A percentile compares a stretch with the other conserved stretches of the same genome.
These are phyloP conservation scores for Cryptococcus hybrid DNA, from an alignment of 1,284 basidiomycete genomes.

Conservation along the genomic window DNA sequence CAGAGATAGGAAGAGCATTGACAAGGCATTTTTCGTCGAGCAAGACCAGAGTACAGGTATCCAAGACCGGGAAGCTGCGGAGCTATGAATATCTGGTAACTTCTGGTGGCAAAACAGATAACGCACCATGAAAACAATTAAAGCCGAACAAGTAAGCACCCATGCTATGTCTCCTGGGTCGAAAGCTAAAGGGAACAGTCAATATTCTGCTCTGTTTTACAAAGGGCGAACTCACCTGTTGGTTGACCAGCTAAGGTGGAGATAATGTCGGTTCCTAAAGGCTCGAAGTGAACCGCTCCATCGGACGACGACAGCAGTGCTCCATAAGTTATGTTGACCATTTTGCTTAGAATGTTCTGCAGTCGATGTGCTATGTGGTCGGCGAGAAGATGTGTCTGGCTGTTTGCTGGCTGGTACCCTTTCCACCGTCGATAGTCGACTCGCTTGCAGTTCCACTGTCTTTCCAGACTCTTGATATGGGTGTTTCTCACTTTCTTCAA, in stretches of 20 bases:
- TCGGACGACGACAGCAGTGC: conserved; percentile 11
- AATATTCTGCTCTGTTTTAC: neutral
- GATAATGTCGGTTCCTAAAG: conserved; percentile 32
- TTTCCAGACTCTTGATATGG: too few species aligned
- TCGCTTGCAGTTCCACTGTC: too few species aligned
- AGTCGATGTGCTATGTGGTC: neutral
- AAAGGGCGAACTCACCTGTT: conserved; percentile 7
- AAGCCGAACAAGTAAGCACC: conserved; percentile 72
- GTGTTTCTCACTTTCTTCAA: too few species aligned
- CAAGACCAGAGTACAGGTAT: conserved; percentile 85
- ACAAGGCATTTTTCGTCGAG: conserved; percentile 62
- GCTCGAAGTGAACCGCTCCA: conserved; percentile 22
- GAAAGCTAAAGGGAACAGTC: conserved; percentile 51
- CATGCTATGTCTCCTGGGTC: conserved; percentile 79
- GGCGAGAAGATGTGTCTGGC: too few species aligned
- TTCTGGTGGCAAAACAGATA: neutral
- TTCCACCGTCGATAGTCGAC: too few species aligned
- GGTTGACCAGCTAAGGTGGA: conserved; percentile 21
- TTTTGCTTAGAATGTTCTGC: neutral
- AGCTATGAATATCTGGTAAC: neutral
- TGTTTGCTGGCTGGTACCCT: too few species aligned
- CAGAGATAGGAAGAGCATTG: conserved; percentile 55
- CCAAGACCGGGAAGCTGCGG: conserved; percentile 60
- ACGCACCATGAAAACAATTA: conserved; percentile 61
- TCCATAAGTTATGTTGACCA: conserved; percentile 27